Base-by-base conservation (phyloP, 2,329 filamentous ascomycete genomes). In the Botrytis sinoallii region DNA sequence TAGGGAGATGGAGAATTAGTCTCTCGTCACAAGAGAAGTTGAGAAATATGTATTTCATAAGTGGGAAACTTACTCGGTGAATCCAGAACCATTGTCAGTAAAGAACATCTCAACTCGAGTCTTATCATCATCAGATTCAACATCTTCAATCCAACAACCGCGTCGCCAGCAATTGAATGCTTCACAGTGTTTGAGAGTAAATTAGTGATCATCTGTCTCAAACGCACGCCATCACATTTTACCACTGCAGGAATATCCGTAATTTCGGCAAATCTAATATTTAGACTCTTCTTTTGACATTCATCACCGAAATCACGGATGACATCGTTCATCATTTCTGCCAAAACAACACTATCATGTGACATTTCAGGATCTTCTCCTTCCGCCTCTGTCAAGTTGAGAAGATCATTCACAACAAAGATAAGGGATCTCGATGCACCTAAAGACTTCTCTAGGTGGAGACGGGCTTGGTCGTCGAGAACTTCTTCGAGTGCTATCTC, bases 351-450 rank as follows among this genome's bases (percentile, higher is more conserved):
- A 0, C 90, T 83, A 79, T 97, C 94, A 74, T 95, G 91, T 77
- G 94, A 95, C 79, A 95, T 88, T 3, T 97, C 83, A 1, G 90
- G 87, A 65, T 91, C 91, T 0, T 94, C 93, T 81, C 94, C 92
- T 81, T 97, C 95, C 0, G 92, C 92, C 79, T 97, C 95, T 0
- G 95, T 97, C 40, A 97, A 84, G 80, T 97, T 94, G 0, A 97
- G 85, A 1, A 97, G 85, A 81, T 97, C 94, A 77, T 97, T 97
- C 83, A 97, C 97, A 18, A 97, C 94, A 80, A 97, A 97, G 5
- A 97, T 95, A 40, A 97, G 84, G 0, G 94, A 97, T 79, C 97
- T 97, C 0, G 94, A 97, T 12, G 94, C 94, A 0, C 93, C 97
- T 80, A 97, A 93, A 0, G 94, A 97, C 77, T 90, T 92, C 1